Conservation (phyloP, 2,329 filamentous ascomycete species). For the Camptophora hylomeconis region DNA sequence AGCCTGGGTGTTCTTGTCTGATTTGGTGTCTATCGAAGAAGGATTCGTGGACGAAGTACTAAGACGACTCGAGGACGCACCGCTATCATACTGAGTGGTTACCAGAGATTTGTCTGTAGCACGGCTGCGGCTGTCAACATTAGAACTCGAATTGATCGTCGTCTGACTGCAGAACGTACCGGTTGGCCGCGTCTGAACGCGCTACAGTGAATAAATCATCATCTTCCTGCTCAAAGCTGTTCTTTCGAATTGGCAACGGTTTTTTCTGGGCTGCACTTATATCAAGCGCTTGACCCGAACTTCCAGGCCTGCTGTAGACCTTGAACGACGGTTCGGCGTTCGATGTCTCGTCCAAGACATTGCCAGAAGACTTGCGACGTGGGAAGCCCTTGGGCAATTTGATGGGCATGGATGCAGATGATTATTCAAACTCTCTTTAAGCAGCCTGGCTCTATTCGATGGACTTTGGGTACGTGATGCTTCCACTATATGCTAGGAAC, state of each 20-base stretch:
- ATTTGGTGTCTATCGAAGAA: slow-evolving; percentile 37
- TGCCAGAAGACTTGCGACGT: slow-evolving; percentile 42
- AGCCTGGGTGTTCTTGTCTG: slow-evolving; percentile 26
- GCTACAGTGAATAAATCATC: slow-evolving; percentile 27
- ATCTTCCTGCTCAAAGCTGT: slow-evolving; percentile 19
- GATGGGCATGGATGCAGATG: slow-evolving; percentile 36
- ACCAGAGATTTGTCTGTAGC: slow-evolving; percentile 35
- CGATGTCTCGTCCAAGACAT: slow-evolving; percentile 36
- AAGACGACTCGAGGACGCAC: slow-evolving; percentile 35
- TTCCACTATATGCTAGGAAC: no score
- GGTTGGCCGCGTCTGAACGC: slow-evolving; percentile 22
- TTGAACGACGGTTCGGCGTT: slow-evolving; percentile 34
- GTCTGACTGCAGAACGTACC: slow-evolving; percentile 24
- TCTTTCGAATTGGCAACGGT: slow-evolving; percentile 22
- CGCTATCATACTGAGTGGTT: slow-evolving; percentile 32
- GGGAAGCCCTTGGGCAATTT: slow-evolving; percentile 41
- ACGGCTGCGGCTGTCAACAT: slow-evolving; percentile 32
- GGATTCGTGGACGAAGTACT: slow-evolving; percentile 44
- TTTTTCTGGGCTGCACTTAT: slow-evolving; percentile 21
- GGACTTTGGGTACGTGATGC: no score
- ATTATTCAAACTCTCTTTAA: no score
- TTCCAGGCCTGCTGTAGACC: slow-evolving; percentile 38
- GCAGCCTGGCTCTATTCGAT: no score
- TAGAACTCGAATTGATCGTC: slow-evolving; percentile 8
- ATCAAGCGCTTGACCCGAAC: slow-evolving; percentile 31